A percentile compares a stretch with the other conserved stretches of the same genome.
phyloP scores from a whole-genome alignment of 2,329 filamentous ascomycete genomes.

The Didymella segeticola region DNA sequence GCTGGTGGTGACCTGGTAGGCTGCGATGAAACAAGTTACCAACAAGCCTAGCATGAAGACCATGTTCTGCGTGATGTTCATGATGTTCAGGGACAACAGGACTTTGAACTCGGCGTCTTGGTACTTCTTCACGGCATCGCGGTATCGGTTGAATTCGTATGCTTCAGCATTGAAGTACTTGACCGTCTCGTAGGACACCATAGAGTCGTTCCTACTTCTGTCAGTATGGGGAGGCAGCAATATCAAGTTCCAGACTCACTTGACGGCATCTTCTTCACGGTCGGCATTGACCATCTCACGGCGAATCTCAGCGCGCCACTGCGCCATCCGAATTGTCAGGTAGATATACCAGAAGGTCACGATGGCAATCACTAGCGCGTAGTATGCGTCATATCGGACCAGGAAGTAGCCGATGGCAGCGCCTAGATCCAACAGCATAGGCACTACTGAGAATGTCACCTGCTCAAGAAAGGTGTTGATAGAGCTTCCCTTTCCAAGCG shows the following conservation, averaged over 20 bases:
- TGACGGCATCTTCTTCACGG: slow-evolving; percentile 93
- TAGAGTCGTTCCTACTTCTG: slow-evolving; percentile 78
- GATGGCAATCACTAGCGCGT: slow-evolving; percentile 85
- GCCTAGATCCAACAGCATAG: slow-evolving; percentile 89
- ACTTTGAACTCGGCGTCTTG: slow-evolving; percentile 66
- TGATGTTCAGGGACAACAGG: slow-evolving; percentile 62
- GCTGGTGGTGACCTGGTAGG: slow-evolving; percentile 71
- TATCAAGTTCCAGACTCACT: slow-evolving; percentile 64
- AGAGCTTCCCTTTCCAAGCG: slow-evolving; percentile 91
- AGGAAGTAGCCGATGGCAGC: slow-evolving; percentile 85
- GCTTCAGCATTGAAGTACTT: slow-evolving; percentile 69
- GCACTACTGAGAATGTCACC: slow-evolving; percentile 92
- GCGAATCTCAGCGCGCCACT: slow-evolving; percentile 88
- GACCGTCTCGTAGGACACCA: slow-evolving; percentile 92
- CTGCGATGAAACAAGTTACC: slow-evolving; percentile 72
- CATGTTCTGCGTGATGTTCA: slow-evolving; percentile 68
- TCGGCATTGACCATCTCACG: slow-evolving; percentile 95
- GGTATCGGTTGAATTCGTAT: slow-evolving; percentile 65
- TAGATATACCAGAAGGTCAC: slow-evolving; percentile 97
- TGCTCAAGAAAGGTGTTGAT: slow-evolving; percentile 98
- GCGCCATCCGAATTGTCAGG: slow-evolving; percentile 93
- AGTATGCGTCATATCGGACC: slow-evolving; percentile 81
- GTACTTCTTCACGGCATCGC: slow-evolving; percentile 62
- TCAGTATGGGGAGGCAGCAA: slow-evolving; percentile 25
- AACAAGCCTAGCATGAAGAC: slow-evolving; percentile 70